These are phyloP conservation scores for Groenewaldozyma sp. DNA, from an alignment of 1,139 yeast genomes.

Conservation along the genomic window DNA sequence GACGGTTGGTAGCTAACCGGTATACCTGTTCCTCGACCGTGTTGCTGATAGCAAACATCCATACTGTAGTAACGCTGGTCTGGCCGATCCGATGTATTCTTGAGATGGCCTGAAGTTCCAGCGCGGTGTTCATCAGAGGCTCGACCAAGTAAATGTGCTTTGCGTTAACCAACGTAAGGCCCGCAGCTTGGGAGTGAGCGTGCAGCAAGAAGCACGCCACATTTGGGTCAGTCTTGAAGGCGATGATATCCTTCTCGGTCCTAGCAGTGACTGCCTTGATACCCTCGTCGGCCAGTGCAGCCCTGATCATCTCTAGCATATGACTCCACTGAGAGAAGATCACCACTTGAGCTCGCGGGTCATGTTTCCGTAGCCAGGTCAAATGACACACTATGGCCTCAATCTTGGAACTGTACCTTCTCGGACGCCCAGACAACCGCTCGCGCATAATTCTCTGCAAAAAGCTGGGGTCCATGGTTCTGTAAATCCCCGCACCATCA, in stretches of 20 bases:
- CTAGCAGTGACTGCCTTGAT: conserved; percentile 36
- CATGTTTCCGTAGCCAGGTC: conserved; percentile 44
- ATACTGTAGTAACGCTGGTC: conserved; percentile 64
- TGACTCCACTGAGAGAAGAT: conserved; percentile 85
- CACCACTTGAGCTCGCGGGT: conserved; percentile 66
- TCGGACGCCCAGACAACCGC: conserved; percentile 33
- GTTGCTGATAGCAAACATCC: conserved; percentile 79
- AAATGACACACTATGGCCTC: conserved; percentile 74
- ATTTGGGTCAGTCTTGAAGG: conserved; percentile 52
- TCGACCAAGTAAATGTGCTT: conserved; percentile 85
- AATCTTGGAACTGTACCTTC: conserved; percentile 65
- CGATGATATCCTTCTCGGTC: conserved; percentile 39
- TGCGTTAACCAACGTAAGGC: conserved; percentile 83
- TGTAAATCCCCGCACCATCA: conserved; percentile 17
- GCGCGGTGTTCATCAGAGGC: conserved; percentile 79
- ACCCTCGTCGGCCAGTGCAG: conserved; percentile 55
- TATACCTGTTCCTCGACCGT: conserved; percentile 89
- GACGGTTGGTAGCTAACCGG: conserved; percentile 24
- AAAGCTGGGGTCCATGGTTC: conserved; percentile 15
- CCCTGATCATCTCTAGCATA: conserved; percentile 53
- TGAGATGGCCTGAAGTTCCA: conserved; percentile 85
- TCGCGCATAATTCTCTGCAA: conserved; percentile 12
- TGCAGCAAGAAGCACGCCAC: conserved; percentile 79
- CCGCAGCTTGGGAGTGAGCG: conserved; percentile 81
- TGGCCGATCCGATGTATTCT: conserved; percentile 93